Evolutionary conservation across 768 basidiomycete genomes (phyloP).

Genomic region (Xerocomellus dryophilus): DNA sequence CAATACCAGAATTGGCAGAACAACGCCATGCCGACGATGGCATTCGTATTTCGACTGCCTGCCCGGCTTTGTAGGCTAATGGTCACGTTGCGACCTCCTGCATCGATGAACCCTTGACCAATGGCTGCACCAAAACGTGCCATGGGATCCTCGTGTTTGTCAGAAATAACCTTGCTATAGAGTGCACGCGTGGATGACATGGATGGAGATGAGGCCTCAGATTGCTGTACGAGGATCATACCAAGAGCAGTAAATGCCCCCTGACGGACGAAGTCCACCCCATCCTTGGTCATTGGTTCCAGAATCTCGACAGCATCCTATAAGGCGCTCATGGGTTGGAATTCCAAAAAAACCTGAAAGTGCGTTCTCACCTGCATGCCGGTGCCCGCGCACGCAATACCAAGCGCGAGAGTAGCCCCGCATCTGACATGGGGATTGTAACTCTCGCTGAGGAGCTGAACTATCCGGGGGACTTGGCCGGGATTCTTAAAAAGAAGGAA

Average conservation of each 20-base stretch:
- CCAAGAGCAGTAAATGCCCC: constrained; percentile 94
- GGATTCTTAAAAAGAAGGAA: constrained; percentile 98
- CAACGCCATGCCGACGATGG: constrained; percentile 96
- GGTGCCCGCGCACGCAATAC: constrained; percentile 96
- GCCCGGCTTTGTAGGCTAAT: constrained; percentile 92
- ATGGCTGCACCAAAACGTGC: constrained; percentile 96
- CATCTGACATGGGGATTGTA: constrained; percentile 99
- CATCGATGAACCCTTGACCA: constrained; percentile 96
- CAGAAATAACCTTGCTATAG: constrained; percentile 84
- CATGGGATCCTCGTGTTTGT: constrained; percentile 99
- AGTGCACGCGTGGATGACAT: constrained; percentile 76
- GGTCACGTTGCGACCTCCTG: constrained; percentile 94
- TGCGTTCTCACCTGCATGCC: constrained; percentile 70
- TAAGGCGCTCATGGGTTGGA: neutral
- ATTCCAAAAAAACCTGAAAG: neutral
- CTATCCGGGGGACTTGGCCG: constrained; percentile 91
- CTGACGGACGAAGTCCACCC: constrained; percentile 97
- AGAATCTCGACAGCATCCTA: constrained; percentile 95
- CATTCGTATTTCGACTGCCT: constrained; percentile 88
- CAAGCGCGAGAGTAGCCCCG: constrained; percentile 92
- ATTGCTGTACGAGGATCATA: constrained; percentile 96
- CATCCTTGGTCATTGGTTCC: constrained; percentile 97
- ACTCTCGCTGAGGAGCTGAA: constrained; percentile 94
- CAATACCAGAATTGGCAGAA: constrained; percentile 99
- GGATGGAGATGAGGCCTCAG: constrained; percentile 84